These are phyloP conservation scores for Circinella umbellata DNA, from an alignment of 371 early-diverging fungal species.

Conservation along the genomic window DNA sequence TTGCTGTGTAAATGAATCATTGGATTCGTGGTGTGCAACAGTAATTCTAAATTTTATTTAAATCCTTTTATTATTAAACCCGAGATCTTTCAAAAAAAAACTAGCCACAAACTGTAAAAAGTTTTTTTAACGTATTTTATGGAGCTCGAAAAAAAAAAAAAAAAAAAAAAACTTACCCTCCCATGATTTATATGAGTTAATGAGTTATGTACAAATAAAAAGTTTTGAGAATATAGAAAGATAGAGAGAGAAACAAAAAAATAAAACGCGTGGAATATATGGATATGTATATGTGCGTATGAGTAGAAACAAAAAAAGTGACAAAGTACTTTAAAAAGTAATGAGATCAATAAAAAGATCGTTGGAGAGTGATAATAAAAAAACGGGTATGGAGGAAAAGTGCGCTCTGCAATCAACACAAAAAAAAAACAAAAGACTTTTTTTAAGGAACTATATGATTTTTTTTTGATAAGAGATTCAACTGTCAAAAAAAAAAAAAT, in stretches of 20 bases:
- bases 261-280: no score
- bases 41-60: slow-evolving; percentile 12
- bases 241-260: no score
- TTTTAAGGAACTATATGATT: neutral
- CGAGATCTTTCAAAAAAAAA: neutral
- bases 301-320: no score
- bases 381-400: neutral
- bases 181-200: slow-evolving; percentile 17
- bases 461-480: no score
- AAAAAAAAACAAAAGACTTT: slow-evolving; percentile 5
- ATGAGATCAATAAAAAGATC: no score
- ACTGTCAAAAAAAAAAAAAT: no score
- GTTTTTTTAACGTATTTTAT: neutral
- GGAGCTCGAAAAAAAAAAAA: no score
- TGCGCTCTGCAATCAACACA: neutral
- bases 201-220: no score
- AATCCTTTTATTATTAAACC: neutral
- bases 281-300: no score
- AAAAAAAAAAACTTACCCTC: slow-evolving; percentile 18
- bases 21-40: slow-evolving; percentile 23
- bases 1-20: slow-evolving; percentile 13
- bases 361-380: no score
- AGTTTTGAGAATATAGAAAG: no score
- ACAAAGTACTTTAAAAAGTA: no score
- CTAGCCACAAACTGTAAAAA: slow-evolving; percentile 1